phyloP scores from a whole-genome alignment of 106 monocot species.

The Dendrobium huoshanense region DNA sequence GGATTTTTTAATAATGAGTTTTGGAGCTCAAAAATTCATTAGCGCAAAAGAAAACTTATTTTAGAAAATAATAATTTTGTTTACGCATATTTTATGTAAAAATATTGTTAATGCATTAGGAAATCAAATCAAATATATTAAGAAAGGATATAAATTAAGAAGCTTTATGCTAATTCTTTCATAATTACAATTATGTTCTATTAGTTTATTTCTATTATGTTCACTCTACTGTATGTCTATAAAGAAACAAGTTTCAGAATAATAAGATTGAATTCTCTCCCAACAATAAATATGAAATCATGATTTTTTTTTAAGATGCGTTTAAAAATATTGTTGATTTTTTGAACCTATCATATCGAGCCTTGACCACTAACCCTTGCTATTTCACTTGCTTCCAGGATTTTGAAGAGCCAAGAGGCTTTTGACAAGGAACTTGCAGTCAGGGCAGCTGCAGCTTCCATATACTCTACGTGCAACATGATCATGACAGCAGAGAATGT shows the following conservation, averaged over 20 bases:
- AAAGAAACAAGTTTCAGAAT: too few relatives aligned
- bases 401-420: conserved; percentile 30
- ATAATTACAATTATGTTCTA: neutral
- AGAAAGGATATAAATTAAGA: neutral
- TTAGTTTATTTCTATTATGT: too few relatives aligned
- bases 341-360: neutral
- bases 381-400: conserved; percentile 16
- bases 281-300: neutral
- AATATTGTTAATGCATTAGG: too few relatives aligned
- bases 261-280: too few relatives aligned
- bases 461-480: conserved; percentile 74
- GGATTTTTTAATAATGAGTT: neutral
- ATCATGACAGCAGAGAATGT: conserved; percentile 49
- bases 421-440: conserved; percentile 47
- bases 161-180: neutral
- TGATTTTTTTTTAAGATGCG: neutral
- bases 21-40: neutral
- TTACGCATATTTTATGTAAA: neutral
- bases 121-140: too few relatives aligned
- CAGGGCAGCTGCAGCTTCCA: conserved; percentile 76
- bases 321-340: neutral
- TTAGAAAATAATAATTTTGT: neutral
- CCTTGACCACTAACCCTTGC: neutral
- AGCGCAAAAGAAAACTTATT: neutral
- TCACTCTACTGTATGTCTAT: too few relatives aligned